Evolutionary conservation across 2,329 filamentous ascomycete species (phyloP).

Genomic region (Botrytis hyacinthi): DNA sequence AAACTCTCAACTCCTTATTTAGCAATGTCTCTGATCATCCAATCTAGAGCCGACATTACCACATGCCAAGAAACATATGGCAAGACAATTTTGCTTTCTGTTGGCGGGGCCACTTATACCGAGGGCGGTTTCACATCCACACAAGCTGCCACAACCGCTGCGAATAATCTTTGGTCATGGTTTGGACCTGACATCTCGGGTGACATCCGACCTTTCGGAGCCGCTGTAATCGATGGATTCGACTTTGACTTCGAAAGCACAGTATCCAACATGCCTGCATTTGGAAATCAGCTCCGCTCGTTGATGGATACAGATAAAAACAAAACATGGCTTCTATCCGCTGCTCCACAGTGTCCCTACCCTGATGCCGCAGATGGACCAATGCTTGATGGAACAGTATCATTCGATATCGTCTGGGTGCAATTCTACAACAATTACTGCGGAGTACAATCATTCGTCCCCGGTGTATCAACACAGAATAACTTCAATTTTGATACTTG

Average conservation of each 20-base stretch:
- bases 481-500: slow-evolving; percentile 63
- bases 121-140: slow-evolving; percentile 63
- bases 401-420: slow-evolving; percentile 43
- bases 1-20: neutral
- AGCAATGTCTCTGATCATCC: neutral
- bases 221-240: slow-evolving; percentile 67
- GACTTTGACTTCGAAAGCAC: slow-evolving; percentile 70
- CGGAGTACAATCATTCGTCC: slow-evolving; percentile 52
- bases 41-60: slow-evolving; percentile 46
- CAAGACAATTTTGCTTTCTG: slow-evolving; percentile 70
- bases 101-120: slow-evolving; percentile 68
- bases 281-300: slow-evolving; percentile 56
- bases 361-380: slow-evolving; percentile 59
- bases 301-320: slow-evolving; percentile 52
- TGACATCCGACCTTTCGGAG: slow-evolving; percentile 63
- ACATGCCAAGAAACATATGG: slow-evolving; percentile 59
- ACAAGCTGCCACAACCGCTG: slow-evolving; percentile 52
- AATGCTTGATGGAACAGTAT: slow-evolving; percentile 53
- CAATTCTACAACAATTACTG: slow-evolving; percentile 55
- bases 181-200: slow-evolving; percentile 59
- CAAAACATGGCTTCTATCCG: slow-evolving; percentile 59
- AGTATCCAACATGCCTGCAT: slow-evolving; percentile 58
- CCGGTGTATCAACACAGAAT: slow-evolving; percentile 45
- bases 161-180: slow-evolving; percentile 65
- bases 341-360: slow-evolving; percentile 67